Conservation (phyloP, 495 filamentous ascomycete species). For the Tetracladium setigerum region DNA sequence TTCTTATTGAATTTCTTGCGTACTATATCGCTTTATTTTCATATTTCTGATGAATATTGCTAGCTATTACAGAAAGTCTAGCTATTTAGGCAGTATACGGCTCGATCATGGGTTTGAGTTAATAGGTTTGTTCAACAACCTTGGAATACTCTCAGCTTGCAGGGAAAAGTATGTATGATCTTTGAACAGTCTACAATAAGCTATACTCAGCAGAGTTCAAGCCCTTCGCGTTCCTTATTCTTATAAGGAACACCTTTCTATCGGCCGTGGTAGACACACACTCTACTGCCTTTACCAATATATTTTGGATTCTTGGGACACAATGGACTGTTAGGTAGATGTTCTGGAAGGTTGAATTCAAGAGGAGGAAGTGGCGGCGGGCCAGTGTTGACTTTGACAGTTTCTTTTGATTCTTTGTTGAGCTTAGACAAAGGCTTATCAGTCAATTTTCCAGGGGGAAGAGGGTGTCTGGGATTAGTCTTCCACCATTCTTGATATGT, state of each 20-base stretch:
- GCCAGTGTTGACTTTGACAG: neutral
- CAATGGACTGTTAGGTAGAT: slow-evolving; percentile 54
- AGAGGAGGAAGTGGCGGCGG: slow-evolving; percentile 23
- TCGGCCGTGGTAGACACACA: slow-evolving; percentile 43
- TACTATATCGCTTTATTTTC: no score
- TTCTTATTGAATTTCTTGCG: no score
- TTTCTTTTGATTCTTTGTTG: neutral
- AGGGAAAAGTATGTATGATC: no score
- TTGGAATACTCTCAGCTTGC: no score
- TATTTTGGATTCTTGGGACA: slow-evolving; percentile 53
- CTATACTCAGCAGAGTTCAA: no score
- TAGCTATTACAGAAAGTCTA: no score
- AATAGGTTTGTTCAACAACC: no score
- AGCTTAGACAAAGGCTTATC: neutral
- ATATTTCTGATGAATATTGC: no score
- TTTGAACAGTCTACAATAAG: no score
- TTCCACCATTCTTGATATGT: slow-evolving; percentile 7
- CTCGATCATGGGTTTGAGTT: no score
- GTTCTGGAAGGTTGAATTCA: slow-evolving; percentile 53
- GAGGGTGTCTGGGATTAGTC: neutral
- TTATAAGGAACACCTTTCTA: slow-evolving; percentile 9
- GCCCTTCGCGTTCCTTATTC: no score
- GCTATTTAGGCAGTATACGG: no score
- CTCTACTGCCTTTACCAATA: slow-evolving; percentile 41
- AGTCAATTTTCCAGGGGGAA: neutral